Conservation (phyloP, 2,329 filamentous ascomycete genomes). For the Penicillium sp. region DNA sequence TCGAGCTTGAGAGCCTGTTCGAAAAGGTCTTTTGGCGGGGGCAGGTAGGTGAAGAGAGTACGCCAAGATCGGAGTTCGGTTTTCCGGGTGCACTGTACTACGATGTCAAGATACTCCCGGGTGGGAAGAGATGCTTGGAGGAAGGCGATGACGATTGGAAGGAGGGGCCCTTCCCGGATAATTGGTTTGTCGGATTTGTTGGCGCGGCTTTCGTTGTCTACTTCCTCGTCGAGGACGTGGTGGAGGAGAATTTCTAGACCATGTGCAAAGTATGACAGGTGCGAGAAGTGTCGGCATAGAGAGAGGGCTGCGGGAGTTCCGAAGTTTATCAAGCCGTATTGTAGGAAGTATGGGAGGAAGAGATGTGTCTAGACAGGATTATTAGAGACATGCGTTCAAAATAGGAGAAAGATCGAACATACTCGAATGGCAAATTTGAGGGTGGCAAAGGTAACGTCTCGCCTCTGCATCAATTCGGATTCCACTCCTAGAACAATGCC, state of each 20-base stretch:
- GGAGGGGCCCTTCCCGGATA: slow-evolving; percentile 34
- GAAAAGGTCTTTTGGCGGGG: slow-evolving; percentile 86
- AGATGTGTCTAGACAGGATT: slow-evolving; percentile 74
- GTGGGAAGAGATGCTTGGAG: slow-evolving; percentile 70
- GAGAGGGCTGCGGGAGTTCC: slow-evolving; percentile 78
- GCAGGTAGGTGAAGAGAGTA: slow-evolving; percentile 87
- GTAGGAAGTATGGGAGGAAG: slow-evolving; percentile 85
- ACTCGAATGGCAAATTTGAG: slow-evolving; percentile 86
- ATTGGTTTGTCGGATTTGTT: slow-evolving; percentile 28
- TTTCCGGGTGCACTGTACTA: slow-evolving; percentile 95
- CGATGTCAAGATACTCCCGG: slow-evolving; percentile 80
- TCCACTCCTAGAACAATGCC: slow-evolving; percentile 89
- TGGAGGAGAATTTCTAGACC: slow-evolving; percentile 90
- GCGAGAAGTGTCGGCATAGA: slow-evolving; percentile 80
- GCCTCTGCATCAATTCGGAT: slow-evolving; percentile 86
- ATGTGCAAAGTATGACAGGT: slow-evolving; percentile 89
- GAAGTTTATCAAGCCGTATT: slow-evolving; percentile 73
- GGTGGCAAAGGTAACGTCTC: slow-evolving; percentile 87
- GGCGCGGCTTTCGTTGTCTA: slow-evolving; percentile 60
- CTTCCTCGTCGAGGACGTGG: slow-evolving; percentile 90
- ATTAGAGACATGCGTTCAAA: background rate
- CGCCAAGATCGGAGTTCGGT: slow-evolving; percentile 95
- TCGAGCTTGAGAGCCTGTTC: slow-evolving; percentile 86
- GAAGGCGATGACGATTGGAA: slow-evolving; percentile 60
- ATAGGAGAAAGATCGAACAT: slow-evolving; percentile 21